A percentile compares a stretch with the other conserved stretches of the same genome.
These are phyloP conservation scores for Uronychia setigera DNA, from an alignment of 73 alveolate species.

Conservation along the genomic window DNA sequence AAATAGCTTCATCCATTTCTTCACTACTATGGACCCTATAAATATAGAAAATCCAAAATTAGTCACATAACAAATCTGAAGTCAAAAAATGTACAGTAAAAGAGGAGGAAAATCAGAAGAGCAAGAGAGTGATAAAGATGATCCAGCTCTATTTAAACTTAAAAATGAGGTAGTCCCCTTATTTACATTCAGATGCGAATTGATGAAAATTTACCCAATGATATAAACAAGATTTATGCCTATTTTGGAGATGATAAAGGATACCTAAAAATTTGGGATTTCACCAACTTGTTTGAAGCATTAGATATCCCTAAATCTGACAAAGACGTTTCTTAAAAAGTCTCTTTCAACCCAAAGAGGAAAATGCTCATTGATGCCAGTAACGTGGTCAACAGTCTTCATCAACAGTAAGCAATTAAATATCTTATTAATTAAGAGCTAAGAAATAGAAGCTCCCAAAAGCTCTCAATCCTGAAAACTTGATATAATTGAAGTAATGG, in stretches of 20 bases:
- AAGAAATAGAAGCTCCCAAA: conserved; percentile 33
- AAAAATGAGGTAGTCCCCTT: background rate
- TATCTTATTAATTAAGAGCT: conserved; percentile 21
- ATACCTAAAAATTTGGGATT: conserved; percentile 38
- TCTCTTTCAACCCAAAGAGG: conserved; percentile 48
- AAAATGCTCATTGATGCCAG: conserved; percentile 42
- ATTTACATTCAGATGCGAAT: background rate
- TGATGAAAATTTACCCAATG: background rate
- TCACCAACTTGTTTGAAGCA: conserved; percentile 21
- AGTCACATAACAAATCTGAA: background rate
- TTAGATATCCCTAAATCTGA: background rate
- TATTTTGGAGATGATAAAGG: conserved; percentile 54
- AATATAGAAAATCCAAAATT: background rate
- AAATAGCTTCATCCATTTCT: background rate
- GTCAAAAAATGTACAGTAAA: background rate
- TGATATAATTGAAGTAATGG: conserved; percentile 25
- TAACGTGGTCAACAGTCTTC: conserved; percentile 4
- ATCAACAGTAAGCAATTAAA: background rate
- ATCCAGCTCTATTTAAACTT: background rate
- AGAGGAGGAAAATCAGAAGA: background rate
- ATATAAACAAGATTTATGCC: background rate
- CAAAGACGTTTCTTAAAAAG: conserved; percentile 9
- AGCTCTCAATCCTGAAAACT: conserved; percentile 23
- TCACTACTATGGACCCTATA: background rate
- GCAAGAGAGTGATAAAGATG: background rate